A percentile compares a stretch with the other conserved stretches of the same genome.
Evolutionary conservation across 1,284 basidiomycete species (phyloP).

Genomic region (Cutaneotrichosporon mucoides): DNA sequence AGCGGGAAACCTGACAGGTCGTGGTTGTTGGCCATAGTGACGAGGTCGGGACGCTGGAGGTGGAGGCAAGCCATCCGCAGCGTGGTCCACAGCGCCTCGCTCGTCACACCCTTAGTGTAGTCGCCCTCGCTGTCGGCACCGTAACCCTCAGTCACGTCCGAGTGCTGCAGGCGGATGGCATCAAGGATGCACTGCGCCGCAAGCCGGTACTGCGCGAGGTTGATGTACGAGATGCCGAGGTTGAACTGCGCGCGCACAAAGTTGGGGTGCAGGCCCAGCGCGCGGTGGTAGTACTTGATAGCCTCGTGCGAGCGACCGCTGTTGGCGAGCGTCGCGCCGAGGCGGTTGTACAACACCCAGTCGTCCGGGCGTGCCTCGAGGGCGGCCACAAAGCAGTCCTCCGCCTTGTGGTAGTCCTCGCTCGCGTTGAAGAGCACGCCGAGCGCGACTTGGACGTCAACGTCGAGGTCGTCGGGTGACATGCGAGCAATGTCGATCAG

Average conservation of each 20-base stretch:
- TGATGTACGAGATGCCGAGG: constrained; percentile 84
- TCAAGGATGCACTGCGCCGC: constrained; percentile 80
- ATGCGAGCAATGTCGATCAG: constrained; percentile 49
- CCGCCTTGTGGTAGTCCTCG: constrained; percentile 88
- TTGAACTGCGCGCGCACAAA: constrained; percentile 94
- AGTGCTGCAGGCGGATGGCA: constrained; percentile 78
- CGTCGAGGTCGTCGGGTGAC: constrained; percentile 63
- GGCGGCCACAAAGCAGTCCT: constrained; percentile 91
- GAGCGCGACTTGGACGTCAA: constrained; percentile 92
- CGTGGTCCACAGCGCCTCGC: constrained; percentile 75
- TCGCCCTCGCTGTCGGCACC: constrained; percentile 43
- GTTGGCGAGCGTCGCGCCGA: constrained; percentile 94
- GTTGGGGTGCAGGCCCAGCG: constrained; percentile 81
- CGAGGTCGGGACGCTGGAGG: constrained; percentile 18
- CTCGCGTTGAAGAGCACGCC: constrained; percentile 89
- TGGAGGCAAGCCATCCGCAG: constrained; percentile 73
- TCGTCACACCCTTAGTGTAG: constrained; percentile 62
- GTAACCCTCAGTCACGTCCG: constrained; percentile 61
- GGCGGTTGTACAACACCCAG: constrained; percentile 91
- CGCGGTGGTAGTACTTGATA: constrained; percentile 81
- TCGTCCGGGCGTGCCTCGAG: constrained; percentile 84
- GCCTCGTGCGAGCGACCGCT: constrained; percentile 78
- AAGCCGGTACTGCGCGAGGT: constrained; percentile 76
- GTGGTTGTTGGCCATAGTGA: constrained; percentile 16
- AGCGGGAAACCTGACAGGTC: constrained; percentile 19